Evolutionary conservation across 371 early-diverging fungal genomes (phyloP), one percentile per base, ranked within the genome.

Genomic region (Mucor ambiguus): DNA sequence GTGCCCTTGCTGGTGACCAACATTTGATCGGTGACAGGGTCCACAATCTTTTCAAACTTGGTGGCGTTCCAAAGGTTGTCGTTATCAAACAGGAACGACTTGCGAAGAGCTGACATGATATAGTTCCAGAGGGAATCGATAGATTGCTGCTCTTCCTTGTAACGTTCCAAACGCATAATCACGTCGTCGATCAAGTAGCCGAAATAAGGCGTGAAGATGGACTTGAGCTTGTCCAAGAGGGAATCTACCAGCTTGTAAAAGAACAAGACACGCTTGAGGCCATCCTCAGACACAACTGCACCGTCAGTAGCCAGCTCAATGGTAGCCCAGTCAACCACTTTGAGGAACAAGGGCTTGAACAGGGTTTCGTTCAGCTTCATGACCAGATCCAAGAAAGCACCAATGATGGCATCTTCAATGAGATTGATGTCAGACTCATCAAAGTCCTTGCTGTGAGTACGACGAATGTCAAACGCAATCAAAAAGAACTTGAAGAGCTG

Each of bases 321-420:
- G 5, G 89, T 91, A 4, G 95, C 94, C 98, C 98, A 98, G 54
- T 95, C 94, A 44, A 93, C 83, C 22, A 93, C 72, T 80, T 92
- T 92, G 68, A 95, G 84, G 85, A 92, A 96, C 73, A 97, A 69
- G 8, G 97, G 97, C 71, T 92, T 93, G 93, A 98, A 98, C 61
- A 92, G 77, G 4, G 89, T 90, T 74, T 97, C 98, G 79, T 95
- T 96, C 70, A 97, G 79, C 82, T 93, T 93, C 87, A 96, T 86
- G 9, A 94, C 91, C 60, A 95, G 68, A 58, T 88, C 85, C 77
- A 93, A 73, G 71, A 96, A 93, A 10, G 94, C 86, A 11, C 80
- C 73, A 33, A 96, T 85, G 33, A 90, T 78, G 2, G 87, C 67
- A 24, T 79, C 75, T 77, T 96, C 96, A 16, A 94, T 77, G 7